A percentile compares a stretch with the other conserved stretches of the same genome.
These are phyloP conservation scores for Hevea brasiliensis DNA, from an alignment of 345 rosid genomes.

Conservation along the genomic window DNA sequence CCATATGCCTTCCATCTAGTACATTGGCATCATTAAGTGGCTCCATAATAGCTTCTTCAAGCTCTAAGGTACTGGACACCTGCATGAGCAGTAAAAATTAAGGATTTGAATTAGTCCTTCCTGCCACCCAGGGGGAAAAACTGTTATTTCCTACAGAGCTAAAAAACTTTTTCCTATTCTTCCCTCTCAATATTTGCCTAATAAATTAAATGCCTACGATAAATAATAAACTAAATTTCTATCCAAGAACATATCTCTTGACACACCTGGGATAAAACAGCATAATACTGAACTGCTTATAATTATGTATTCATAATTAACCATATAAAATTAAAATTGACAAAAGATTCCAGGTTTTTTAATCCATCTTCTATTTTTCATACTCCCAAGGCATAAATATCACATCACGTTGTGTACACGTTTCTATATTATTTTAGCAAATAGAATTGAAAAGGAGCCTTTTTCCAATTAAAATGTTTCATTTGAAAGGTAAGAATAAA, in stretches of 20 bases:
- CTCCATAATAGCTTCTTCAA: slow-evolving; percentile 53
- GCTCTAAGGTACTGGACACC: slow-evolving; percentile 58
- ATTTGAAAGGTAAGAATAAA: not conserved
- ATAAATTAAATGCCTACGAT: no score
- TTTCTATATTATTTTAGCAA: not conserved
- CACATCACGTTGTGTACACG: not conserved
- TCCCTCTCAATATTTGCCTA: not conserved
- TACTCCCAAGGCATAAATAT: no score
- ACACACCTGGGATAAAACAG: not conserved
- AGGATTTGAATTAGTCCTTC: not conserved
- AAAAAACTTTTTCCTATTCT: no score
- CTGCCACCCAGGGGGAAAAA: not conserved
- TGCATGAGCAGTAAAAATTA: slow-evolving; percentile 24
- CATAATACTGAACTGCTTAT: not conserved
- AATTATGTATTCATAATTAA: no score
- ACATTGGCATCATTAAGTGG: slow-evolving; percentile 52
- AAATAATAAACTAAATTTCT: not conserved
- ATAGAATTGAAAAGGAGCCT: not conserved
- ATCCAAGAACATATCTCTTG: not conserved
- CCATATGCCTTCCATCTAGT: slow-evolving; percentile 53
- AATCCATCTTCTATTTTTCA: not conserved
- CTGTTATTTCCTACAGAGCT: not conserved
- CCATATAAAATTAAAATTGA: not conserved
- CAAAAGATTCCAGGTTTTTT: not conserved
- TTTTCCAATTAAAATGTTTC: not conserved